These are phyloP conservation scores for Heritiera littoralis DNA, from an alignment of 345 rosid genomes.

Conservation along the genomic window DNA sequence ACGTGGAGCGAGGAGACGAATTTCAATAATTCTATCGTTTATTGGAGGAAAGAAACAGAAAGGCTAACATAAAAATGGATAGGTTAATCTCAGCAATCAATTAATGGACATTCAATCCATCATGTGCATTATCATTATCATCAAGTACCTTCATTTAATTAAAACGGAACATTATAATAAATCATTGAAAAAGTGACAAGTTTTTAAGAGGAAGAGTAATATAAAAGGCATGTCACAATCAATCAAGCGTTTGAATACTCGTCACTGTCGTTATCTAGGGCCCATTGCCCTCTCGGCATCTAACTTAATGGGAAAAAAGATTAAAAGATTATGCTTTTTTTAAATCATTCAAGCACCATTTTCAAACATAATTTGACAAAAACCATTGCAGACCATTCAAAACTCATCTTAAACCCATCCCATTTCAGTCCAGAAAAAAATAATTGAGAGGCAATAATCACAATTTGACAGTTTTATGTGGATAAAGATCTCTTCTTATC, in stretches of 20 bases:
- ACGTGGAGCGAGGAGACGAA: too few species aligned
- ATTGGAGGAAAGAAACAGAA: too few species aligned
- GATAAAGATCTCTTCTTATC: background rate
- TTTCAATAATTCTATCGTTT: too few species aligned
- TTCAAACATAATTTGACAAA: background rate
- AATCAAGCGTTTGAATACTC: background rate
- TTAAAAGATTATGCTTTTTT: background rate
- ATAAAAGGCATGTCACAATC: background rate
- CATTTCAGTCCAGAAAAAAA: conserved; percentile 13
- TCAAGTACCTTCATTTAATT: too few species aligned
- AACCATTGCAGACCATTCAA: conserved; percentile 25
- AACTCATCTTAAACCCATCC: conserved; percentile 25
- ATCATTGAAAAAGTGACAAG: background rate
- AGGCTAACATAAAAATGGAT: too few species aligned
- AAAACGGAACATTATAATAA: too few species aligned
- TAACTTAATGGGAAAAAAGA: background rate
- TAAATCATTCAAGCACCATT: background rate
- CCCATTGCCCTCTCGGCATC: background rate
- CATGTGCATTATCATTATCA: too few species aligned
- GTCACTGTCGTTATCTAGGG: conserved; percentile 3
- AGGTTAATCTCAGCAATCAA: too few species aligned
- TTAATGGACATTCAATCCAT: too few species aligned
- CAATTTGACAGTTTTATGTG: background rate
- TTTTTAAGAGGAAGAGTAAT: background rate
- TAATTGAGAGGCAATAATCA: background rate